Evolutionary conservation across 345 rosid genomes (phyloP).

Genomic region (Syzygium oleosum): DNA sequence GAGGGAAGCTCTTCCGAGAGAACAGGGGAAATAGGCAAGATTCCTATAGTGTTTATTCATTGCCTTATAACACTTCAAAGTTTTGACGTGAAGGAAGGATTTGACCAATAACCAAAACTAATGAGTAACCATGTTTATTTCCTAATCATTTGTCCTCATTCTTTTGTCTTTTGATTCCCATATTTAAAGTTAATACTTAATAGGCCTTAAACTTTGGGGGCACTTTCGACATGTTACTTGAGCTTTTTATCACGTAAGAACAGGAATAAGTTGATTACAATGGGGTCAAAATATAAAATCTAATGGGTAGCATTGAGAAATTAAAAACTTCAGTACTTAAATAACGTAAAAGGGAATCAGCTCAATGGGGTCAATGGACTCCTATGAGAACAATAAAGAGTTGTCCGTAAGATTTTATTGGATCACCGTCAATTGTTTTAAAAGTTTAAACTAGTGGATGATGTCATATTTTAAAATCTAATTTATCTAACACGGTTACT

Average conservation of each 20-base stretch:
- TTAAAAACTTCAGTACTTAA: no score
- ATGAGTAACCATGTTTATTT: neutral
- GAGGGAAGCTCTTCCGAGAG: no score
- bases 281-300: neutral
- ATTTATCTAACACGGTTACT: neutral
- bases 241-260: neutral
- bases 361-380: neutral
- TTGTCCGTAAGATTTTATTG: fast-evolving
- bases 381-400: neutral
- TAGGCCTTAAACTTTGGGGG: neutral
- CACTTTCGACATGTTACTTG: neutral
- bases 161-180: neutral
- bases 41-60: neutral
- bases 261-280: neutral
- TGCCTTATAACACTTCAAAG: neutral
- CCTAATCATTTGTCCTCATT: neutral
- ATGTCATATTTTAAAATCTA: no score
- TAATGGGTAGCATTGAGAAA: no score
- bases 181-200: neutral
- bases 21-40: no score
- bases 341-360: no score
- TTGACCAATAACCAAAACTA: neutral
- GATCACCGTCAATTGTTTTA: no score
- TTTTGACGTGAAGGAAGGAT: neutral
- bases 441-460: neutral